Conservation (phyloP, 768 basidiomycete genomes). For the Psilocybe sp. region DNA sequence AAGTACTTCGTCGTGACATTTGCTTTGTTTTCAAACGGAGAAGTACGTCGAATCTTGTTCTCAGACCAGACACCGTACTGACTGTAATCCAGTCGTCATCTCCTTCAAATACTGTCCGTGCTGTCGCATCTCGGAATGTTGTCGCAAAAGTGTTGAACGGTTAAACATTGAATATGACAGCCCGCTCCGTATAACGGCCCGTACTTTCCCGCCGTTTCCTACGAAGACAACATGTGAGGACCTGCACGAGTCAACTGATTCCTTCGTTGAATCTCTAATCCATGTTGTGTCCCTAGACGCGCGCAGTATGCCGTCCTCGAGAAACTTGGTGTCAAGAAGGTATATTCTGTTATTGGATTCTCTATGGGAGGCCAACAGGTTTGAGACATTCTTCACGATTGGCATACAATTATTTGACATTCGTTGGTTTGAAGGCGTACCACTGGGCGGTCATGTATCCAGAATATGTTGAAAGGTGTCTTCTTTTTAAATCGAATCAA, state of each 20-base stretch:
- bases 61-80: background rate
- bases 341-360: slow-evolving; percentile 49
- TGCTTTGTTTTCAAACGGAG: slow-evolving; percentile 57
- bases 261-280: background rate
- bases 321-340: slow-evolving; percentile 41
- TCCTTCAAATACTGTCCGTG: slow-evolving; percentile 54
- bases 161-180: slow-evolving; percentile 22
- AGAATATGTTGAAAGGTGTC: slow-evolving; percentile 46
- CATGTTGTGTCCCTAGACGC: slow-evolving; percentile 28
- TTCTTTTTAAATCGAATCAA: slow-evolving; percentile 3
- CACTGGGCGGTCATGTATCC: slow-evolving; percentile 58
- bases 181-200: slow-evolving; percentile 55
- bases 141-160: background rate
- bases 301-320: slow-evolving; percentile 55
- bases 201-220: slow-evolving; percentile 54
- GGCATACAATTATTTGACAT: background rate
- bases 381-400: background rate
- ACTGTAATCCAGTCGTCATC: slow-evolving; percentile 46
- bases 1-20: slow-evolving; percentile 57
- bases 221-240: slow-evolving; percentile 55
- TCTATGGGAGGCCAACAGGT: slow-evolving; percentile 61
- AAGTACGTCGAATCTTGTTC: slow-evolving; percentile 31
- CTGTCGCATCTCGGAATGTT: background rate
- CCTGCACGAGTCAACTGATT: background rate
- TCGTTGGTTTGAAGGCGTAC: slow-evolving; percentile 30